A percentile compares a stretch with the other conserved stretches of the same genome.
These are phyloP conservation scores for Mucor lusitanicus DNA, from an alignment of 371 early-diverging fungal genomes.

Conservation along the genomic window DNA sequence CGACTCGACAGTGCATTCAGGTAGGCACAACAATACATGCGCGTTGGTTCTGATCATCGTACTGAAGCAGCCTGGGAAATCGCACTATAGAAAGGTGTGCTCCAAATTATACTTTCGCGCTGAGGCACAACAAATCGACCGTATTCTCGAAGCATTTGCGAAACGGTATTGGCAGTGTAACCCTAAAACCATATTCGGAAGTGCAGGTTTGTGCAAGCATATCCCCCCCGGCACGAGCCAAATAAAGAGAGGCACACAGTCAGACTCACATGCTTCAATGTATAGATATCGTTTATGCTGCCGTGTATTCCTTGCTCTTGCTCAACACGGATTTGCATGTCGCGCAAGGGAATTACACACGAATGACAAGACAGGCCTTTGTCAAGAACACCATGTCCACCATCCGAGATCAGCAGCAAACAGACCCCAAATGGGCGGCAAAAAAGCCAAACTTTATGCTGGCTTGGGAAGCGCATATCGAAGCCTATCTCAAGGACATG, in stretches of 20 bases:
- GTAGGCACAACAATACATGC: constrained; percentile 22
- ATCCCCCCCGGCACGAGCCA: neutral
- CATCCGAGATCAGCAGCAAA: constrained; percentile 41
- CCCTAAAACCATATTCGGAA: constrained; percentile 56
- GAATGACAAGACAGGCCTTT: constrained; percentile 65
- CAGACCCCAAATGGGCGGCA: neutral
- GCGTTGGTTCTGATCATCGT: no score
- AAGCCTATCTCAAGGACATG: constrained; percentile 58
- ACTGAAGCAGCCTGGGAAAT: neutral
- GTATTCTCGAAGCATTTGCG: constrained; percentile 83
- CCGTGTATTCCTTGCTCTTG: constrained; percentile 83
- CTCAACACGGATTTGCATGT: constrained; percentile 94
- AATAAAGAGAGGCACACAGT: neutral
- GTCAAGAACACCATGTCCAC: constrained; percentile 63
- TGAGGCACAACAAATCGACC: constrained; percentile 91
- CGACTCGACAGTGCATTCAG: constrained; percentile 83
- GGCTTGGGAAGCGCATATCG: constrained; percentile 48
- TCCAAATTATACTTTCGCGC: constrained; percentile 81
- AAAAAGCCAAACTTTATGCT: constrained; percentile 17
- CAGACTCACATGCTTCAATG: neutral
- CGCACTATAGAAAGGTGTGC: constrained; percentile 57
- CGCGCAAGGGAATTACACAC: constrained; percentile 66
- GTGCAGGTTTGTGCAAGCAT: constrained; percentile 37
- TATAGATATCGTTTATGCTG: constrained; percentile 78
- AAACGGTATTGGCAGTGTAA: constrained; percentile 84